These are phyloP conservation scores for Rutstroemia sp. DNA, from an alignment of 2,329 filamentous ascomycete genomes.

Conservation along the genomic window DNA sequence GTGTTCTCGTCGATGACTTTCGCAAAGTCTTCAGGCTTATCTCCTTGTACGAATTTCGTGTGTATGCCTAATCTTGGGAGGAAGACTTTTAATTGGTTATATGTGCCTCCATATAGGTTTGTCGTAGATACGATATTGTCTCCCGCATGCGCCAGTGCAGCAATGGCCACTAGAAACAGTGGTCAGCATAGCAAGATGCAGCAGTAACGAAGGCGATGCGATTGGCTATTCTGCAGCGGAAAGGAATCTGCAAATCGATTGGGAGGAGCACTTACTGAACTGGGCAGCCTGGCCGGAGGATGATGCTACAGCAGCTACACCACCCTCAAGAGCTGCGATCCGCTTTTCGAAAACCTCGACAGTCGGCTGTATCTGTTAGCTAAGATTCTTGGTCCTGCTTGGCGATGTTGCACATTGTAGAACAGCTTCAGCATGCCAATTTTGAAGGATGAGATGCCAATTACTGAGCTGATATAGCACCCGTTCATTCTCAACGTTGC, in stretches of 20 bases:
- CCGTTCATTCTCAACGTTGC: slow-evolving; percentile 1
- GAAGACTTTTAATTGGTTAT: slow-evolving; percentile 93
- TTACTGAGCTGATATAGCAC: neutral
- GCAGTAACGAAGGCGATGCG: neutral
- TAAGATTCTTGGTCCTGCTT: slow-evolving; percentile 4
- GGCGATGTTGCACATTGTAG: neutral
- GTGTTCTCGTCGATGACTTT: slow-evolving; percentile 85
- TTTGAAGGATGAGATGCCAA: neutral
- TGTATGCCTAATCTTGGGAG: slow-evolving; percentile 75
- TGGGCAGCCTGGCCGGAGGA: slow-evolving; percentile 85
- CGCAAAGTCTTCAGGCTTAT: slow-evolving; percentile 70
- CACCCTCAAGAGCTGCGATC: slow-evolving; percentile 89
- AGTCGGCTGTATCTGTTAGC: slow-evolving; percentile 54
- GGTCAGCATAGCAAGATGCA: neutral
- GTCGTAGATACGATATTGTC: slow-evolving; percentile 91
- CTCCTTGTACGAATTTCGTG: slow-evolving; percentile 80
- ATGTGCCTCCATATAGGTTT: slow-evolving; percentile 90
- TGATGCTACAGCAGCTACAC: slow-evolving; percentile 75
- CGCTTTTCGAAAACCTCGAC: slow-evolving; percentile 95
- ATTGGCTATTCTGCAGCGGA: neutral
- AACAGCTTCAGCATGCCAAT: neutral
- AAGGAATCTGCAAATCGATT: neutral
- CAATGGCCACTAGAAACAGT: slow-evolving; percentile 46
- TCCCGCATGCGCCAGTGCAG: slow-evolving; percentile 71
- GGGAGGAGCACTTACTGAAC: slow-evolving; percentile 46